phyloP scores from a whole-genome alignment of 495 filamentous ascomycete species.

The Penicillium verhagenii region DNA sequence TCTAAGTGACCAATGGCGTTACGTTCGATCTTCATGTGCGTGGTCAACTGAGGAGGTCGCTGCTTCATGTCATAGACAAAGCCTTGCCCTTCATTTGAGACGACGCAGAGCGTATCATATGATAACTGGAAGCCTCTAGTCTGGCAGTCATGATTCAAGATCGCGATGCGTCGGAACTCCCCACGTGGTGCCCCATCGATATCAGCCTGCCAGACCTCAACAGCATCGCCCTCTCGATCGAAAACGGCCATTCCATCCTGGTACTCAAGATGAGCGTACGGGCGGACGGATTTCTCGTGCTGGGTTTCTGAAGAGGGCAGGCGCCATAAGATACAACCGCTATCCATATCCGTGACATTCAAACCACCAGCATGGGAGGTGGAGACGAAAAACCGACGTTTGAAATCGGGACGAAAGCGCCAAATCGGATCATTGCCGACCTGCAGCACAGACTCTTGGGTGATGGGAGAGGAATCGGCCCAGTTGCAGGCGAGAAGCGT shows the following conservation, averaged over 20 bases:
- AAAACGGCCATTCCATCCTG: conserved; percentile 44
- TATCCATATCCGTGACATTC: conserved; percentile 43
- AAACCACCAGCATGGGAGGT: conserved; percentile 39
- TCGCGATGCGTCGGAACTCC: conserved; percentile 38
- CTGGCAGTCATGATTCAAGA: conserved; percentile 36
- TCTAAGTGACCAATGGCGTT: conserved; percentile 40
- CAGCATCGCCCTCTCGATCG: conserved; percentile 38
- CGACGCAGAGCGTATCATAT: conserved; percentile 40
- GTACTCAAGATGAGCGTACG: conserved; percentile 41
- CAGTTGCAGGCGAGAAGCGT: conserved; percentile 38
- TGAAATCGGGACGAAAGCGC: conserved; percentile 41
- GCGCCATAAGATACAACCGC: conserved; percentile 33
- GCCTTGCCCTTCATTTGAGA: conserved; percentile 37
- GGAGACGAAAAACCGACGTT: conserved; percentile 39
- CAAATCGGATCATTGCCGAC: conserved; percentile 40
- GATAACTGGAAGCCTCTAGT: conserved; percentile 43
- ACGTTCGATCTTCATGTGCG: conserved; percentile 29
- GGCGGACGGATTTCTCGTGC: conserved; percentile 30
- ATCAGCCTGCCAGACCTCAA: conserved; percentile 40
- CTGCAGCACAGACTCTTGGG: conserved; percentile 35
- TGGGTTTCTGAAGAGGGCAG: conserved; percentile 34
- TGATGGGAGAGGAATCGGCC: conserved; percentile 24
- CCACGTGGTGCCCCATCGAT: conserved; percentile 30
- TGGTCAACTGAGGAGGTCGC: conserved; percentile 31
- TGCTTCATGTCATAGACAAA: conserved; percentile 45